Base-by-base conservation (phyloP, 2,329 filamentous ascomycete genomes). In the Blastomyces emzantsi region DNA sequence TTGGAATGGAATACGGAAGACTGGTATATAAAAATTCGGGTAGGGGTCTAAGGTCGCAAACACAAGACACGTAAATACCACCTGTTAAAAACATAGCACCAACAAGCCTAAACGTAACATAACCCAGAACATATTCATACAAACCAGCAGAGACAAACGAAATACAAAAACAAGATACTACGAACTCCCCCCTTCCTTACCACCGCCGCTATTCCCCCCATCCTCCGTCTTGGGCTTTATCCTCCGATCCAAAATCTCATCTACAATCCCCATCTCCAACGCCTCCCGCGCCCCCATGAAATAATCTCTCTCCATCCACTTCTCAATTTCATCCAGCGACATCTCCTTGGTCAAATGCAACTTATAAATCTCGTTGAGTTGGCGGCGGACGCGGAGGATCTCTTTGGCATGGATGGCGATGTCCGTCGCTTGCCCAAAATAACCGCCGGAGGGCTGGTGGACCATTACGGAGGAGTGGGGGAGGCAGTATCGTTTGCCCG, bases 371-470 rank as follows among this genome's bases (percentile, higher is more conserved):
- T 87, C 83, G 75, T 99, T 97, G 70, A 97, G 80, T 77, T 93
- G 89, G 67, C 87, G 84, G 64, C 94, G 83, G 63, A 96, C 88
- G 64, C 92, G 83, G 73, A 97, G 82, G 63, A 99, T 99, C 81
- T 99, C 93, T 73, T 92, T 97, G 5, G 94, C 94, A 73, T 99
- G 96, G 67, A 99, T 97, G 58, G 96, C 84, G 67, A 99, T 97
- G 72, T 99, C 94, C 41, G 78, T 83, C 39, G 86, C 86, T 67
- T 88, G 85, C 15, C 86, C 86, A 54, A 79, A 80, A 70, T 87
- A 88, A 2, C 86, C 86, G 57, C 93, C 93, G 2, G 89, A 87
- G 0, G 95, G 94, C 75, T 99, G 94, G 78, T 99, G 94, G 63
- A 99, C 87, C 94, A 99, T 99, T 72, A 99, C 89, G 62, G 90